Base-by-base conservation (phyloP, 179 eudicot genomes). In the Patellifolia procumbens region DNA sequence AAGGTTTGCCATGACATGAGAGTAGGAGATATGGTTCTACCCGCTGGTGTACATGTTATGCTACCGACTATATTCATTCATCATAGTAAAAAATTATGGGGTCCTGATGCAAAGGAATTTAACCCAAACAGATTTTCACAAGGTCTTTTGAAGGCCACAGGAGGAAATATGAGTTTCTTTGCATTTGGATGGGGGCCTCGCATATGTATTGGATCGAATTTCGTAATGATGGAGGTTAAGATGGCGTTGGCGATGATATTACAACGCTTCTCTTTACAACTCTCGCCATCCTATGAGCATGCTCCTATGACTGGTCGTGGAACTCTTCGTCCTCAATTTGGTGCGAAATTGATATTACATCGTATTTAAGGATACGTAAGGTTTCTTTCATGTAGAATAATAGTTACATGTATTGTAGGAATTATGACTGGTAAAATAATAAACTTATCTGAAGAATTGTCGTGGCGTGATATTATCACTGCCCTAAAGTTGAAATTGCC, bases 71-170 rank as follows among this genome's bases (percentile, higher is more conserved):
- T 84, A 24, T 35, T 51, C 15, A 53, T 76, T 24, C 87, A 84
- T 17, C 77, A 76, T 1, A 82, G 84, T 11, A 6, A 69, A 15
- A 66, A 70, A 58, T 7, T 80, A 59, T 87, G 89, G 89, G 89
- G 88, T 61, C 83, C 85, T 1, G 82, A 85, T 61, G 89, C 86
- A 4, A 76, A 77, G n/a, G 82, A 85, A 17, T 85, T 87, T 37
- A 81, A 85, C 7, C 82, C 82, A 0, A 65, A 79, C 0, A 39
- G 82, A n/a, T 79, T 79, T 26, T 43, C 39, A 15, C 69, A 79
- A 35, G 82, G 82, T 11, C 49, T 79, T 31, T 68, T 68, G 4
- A 79, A 79, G 29, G 82, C 82, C 0, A 60, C 75, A 3, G 28
- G 34, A 5, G 79, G 79, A 17, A 74, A 79, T 7, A 79, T 69